Base-by-base conservation (phyloP, 1,284 basidiomycete species). In the Fomes fomentarius region DNA sequence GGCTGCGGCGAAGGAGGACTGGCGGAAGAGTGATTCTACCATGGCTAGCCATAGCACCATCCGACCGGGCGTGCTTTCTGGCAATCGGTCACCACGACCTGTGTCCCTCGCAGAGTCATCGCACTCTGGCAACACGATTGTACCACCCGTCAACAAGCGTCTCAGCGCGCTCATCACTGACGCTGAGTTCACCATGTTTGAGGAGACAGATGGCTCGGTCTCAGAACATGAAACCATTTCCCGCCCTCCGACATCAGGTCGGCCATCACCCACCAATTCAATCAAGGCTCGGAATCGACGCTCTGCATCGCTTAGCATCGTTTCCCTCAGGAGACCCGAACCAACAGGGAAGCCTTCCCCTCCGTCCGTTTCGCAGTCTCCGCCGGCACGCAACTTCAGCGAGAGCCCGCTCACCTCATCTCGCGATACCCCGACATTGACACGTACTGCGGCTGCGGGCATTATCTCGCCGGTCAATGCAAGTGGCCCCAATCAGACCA, bases 11-110 rank as follows among this genome's bases (percentile, higher is more conserved):
- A 88, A 84, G 71, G 87, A 89, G 58, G 73, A 77, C 31, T 86
- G 84, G 82, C 73, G 88, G 60, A 87, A 86, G 70, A 89, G 86
- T 61, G 89, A 91, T 69, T 83, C 88, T 6, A 89, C 87, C 11
- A 82, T 85, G 67, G 66, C 68, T 35, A 85, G 86, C 65, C 82
- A 86, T 64, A 78, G 80, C 57, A 90, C 88, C 28, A 81, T 88
- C 54, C 80, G 87, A 30, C 81, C 85, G 40, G 76, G 78, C 22
- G 74, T 75, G 34, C 63, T 66, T n/a, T 58, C 74, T 19, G 77
- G 76, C 31, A 75, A 71, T 54, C 78, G 79, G 28, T 74, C 82
- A 1, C 84, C 88, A 26, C 77, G 87, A 15, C 87, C 89, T 4
- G 85, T 87, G 24, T 91, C 89, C 8, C 81, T 86, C 70, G 87